Conservation (phyloP, 352 stramenopile species). For the Globisporangium viniferum region DNA sequence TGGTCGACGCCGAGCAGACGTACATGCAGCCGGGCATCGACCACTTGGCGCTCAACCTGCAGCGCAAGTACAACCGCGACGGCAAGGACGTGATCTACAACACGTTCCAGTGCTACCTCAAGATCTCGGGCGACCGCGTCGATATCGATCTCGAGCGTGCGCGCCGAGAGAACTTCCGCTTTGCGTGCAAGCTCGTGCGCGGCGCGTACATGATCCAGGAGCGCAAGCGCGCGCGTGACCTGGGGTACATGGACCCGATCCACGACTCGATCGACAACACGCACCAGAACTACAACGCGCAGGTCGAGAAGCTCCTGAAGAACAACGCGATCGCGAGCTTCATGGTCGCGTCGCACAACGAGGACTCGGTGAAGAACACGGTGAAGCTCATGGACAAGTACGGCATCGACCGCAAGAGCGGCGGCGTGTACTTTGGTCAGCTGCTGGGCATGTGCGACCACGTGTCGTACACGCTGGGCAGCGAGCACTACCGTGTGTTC, state of each 20-base stretch:
- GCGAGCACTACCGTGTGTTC: constrained; percentile 92
- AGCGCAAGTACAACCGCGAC: constrained; percentile 90
- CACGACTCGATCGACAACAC: constrained; percentile 93
- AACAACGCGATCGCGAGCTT: constrained; percentile 89
- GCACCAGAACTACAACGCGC: constrained; percentile 92
- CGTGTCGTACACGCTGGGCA: constrained; percentile 94
- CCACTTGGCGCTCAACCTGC: constrained; percentile 84
- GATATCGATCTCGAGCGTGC: constrained; percentile 91
- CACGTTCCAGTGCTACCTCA: constrained; percentile 99
- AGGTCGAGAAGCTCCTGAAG: constrained; percentile 88
- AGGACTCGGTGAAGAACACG: constrained; percentile 92
- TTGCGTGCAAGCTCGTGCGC: constrained; percentile 97
- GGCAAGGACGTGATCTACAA: constrained; percentile 93
- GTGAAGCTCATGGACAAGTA: constrained; percentile 90
- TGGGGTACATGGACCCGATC: constrained; percentile 89
- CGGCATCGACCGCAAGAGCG: constrained; percentile 67
- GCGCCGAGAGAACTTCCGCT: constrained; percentile 89
- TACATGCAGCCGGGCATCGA: constrained; percentile 99
- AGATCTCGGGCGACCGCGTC: constrained; percentile 87
- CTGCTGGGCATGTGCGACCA: constrained; percentile 98
- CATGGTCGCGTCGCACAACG: constrained; percentile 98
- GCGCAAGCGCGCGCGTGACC: constrained; percentile 84
- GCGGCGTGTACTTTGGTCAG: constrained; percentile 95
- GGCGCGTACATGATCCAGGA: constrained; percentile 98
- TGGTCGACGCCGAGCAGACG: constrained; percentile 98